Percentiles rank a stretch among this genome's conserved stretches.
These are phyloP conservation scores for Erucastrum elatum DNA, from an alignment of 345 rosid species.

Conservation along the genomic window DNA sequence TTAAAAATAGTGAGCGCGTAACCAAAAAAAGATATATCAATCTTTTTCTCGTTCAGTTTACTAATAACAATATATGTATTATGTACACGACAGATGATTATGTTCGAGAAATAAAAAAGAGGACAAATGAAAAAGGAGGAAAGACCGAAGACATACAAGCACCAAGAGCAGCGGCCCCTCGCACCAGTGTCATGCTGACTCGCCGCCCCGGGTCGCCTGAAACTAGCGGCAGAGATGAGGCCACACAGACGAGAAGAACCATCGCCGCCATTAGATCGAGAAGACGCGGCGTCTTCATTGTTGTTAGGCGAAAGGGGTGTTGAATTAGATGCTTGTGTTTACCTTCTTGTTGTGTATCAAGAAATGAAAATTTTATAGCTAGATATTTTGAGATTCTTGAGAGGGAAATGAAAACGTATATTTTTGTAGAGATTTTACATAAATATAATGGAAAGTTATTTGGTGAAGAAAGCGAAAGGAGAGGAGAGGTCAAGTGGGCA, in stretches of 20 bases:
- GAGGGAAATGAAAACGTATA: conserved; percentile 26
- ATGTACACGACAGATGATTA: neutral
- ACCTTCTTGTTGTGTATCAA: neutral
- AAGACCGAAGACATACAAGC: conserved; percentile 54
- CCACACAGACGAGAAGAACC: conserved; percentile 30
- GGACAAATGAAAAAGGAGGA: neutral
- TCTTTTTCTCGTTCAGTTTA: neutral
- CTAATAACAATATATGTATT: neutral
- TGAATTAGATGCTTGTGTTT: neutral
- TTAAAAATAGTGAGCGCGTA: neutral
- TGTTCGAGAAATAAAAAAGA: neutral
- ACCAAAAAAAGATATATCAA: neutral
- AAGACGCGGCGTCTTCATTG: conserved; percentile 12
- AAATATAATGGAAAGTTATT: conserved; percentile 9
- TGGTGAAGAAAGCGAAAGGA: conserved; percentile 35
- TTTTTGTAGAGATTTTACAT: neutral
- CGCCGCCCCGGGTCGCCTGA: conserved; percentile 25
- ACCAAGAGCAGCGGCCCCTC: conserved; percentile 54
- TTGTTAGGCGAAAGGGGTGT: neutral
- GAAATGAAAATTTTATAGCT: neutral
- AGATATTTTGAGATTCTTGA: neutral
- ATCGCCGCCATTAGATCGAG: conserved; percentile 20
- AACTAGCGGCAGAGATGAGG: conserved; percentile 37
- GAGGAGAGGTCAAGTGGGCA: conserved; percentile 39
- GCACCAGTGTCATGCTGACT: conserved; percentile 76